Conservation (phyloP, 2,329 filamentous ascomycete species). For the Colletotrichum endophyticum region DNA sequence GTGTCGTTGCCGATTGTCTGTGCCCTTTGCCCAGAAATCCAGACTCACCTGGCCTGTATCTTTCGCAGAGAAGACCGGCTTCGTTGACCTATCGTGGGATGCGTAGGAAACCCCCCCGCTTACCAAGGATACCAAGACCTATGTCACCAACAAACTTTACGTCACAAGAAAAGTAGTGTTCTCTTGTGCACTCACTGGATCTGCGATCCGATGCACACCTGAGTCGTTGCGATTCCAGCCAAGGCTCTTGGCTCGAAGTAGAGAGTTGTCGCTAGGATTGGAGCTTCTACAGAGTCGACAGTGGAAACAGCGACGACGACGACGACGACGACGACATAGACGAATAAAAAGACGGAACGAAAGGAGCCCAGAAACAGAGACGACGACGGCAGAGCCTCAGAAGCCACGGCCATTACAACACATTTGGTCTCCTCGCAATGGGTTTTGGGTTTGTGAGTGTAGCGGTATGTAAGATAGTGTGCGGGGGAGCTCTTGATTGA, state of each 20-base stretch:
- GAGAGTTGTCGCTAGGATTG: background rate
- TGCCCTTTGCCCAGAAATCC: background rate
- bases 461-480: background rate
- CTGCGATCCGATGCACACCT: background rate
- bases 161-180: background rate
- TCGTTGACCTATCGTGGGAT: background rate
- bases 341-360: background rate
- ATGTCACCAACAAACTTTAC: background rate
- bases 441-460: background rate
- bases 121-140: slow-evolving; percentile 15
- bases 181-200: background rate
- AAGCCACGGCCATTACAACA: background rate
- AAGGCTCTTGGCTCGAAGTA: slow-evolving; percentile 2
- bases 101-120: background rate
- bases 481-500: background rate
- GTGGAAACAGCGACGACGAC: background rate
- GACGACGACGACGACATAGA: background rate
- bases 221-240: background rate
- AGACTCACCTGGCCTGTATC: background rate
- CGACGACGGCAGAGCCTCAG: background rate
- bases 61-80: background rate
- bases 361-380: background rate
- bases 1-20: background rate
- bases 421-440: background rate
- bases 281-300: background rate